Evolutionary conservation across 2,329 filamentous ascomycete species (phyloP).

Genomic region (Aureobasidium subglaciale): DNA sequence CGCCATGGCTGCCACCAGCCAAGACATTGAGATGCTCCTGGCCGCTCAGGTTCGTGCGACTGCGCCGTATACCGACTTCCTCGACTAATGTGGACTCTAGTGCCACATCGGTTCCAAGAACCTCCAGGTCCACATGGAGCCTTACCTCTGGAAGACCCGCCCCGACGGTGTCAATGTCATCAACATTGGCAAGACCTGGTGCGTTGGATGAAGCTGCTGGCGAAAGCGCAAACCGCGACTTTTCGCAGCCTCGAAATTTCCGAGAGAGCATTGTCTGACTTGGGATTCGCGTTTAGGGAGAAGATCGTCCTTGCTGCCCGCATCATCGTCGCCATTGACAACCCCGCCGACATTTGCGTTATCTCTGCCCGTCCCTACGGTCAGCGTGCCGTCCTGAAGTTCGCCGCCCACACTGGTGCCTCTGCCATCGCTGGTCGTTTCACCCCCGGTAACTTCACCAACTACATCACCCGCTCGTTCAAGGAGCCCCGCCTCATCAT

Average conservation of each 20-base stretch:
- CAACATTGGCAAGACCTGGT: slow-evolving; percentile 99
- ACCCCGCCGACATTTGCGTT: slow-evolving; percentile 98
- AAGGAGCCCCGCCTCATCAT: slow-evolving; percentile 99
- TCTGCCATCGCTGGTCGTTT: slow-evolving; percentile 98
- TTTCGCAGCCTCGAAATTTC: slow-evolving; percentile 4
- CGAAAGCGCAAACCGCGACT: not conserved
- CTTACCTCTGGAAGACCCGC: slow-evolving; percentile 99
- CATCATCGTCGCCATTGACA: slow-evolving; percentile 98
- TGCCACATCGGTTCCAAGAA: slow-evolving; percentile 98
- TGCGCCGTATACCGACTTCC: slow-evolving; percentile 41
- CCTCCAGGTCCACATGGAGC: slow-evolving; percentile 98
- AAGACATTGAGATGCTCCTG: slow-evolving; percentile 99
- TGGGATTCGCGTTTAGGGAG: slow-evolving; percentile 60
- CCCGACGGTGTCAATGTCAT: slow-evolving; percentile 97
- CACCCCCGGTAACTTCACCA: slow-evolving; percentile 99
- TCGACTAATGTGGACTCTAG: slow-evolving; percentile 22
- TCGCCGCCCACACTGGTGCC: slow-evolving; percentile 96
- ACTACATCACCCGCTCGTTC: slow-evolving; percentile 99
- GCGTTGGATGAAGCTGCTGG: slow-evolving; percentile 36
- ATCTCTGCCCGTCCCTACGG: slow-evolving; percentile 99
- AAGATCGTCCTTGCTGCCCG: slow-evolving; percentile 98
- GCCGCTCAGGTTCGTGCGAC: slow-evolving; percentile 49
- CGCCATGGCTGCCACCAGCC: slow-evolving; percentile 90
- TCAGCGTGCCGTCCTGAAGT: slow-evolving; percentile 99
- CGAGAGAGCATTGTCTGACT: slow-evolving; percentile 1